Evolutionary conservation across 2,329 filamentous ascomycete genomes (phyloP).

Genomic region (Cercospora berteroae): DNA sequence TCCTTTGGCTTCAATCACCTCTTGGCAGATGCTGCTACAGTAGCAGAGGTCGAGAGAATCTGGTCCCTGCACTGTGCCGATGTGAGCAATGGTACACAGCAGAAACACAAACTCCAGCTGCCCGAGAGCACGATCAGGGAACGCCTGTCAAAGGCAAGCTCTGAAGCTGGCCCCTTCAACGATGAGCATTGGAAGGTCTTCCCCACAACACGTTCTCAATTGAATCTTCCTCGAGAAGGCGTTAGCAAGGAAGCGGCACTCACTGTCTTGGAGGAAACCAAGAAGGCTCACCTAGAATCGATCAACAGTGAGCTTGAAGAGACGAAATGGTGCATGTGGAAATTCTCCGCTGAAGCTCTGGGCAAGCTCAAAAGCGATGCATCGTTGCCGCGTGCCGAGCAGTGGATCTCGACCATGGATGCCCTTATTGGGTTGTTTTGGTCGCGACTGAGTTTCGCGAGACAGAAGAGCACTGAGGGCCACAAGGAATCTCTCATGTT

Average conservation of each 20-base stretch:
- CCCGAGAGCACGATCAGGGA: constrained; percentile 10
- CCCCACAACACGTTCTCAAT: constrained; percentile 15
- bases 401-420: constrained; percentile 27
- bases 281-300: constrained; percentile 10
- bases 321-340: constrained; percentile 20
- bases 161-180: neutral
- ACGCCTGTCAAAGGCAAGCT: constrained; percentile 15
- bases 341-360: constrained; percentile 18
- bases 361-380: constrained; percentile 20
- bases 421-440: constrained; percentile 24
- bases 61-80: constrained; percentile 23
- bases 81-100: constrained; percentile 9
- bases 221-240: constrained; percentile 14
- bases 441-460: constrained; percentile 17
- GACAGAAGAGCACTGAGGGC: constrained; percentile 13
- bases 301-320: constrained; percentile 1
- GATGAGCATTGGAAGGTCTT: constrained; percentile 18
- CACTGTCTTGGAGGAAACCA: constrained; percentile 11
- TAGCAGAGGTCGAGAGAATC: constrained; percentile 21
- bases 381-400: neutral
- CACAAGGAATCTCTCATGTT: constrained; percentile 14
- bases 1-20: constrained; percentile 24
- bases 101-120: constrained; percentile 8
- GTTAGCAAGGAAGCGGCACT: constrained; percentile 5
- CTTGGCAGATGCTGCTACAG: constrained; percentile 14